These are phyloP conservation scores for Quillaja saponaria DNA, from an alignment of 306 rosid genomes.

Conservation along the genomic window DNA sequence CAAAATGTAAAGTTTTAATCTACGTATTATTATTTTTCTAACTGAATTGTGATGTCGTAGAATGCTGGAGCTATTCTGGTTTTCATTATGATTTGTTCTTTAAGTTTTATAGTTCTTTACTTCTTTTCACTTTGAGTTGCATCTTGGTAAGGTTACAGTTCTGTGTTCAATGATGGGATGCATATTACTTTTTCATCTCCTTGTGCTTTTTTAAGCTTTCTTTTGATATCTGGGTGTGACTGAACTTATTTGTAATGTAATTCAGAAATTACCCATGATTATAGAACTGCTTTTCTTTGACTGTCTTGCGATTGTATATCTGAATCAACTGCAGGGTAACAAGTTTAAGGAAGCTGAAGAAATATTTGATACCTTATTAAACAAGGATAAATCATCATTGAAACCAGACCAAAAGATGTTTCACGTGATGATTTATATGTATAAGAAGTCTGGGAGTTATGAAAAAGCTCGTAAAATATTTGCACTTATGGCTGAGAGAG, in stretches of 20 bases:
- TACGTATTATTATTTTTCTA: too few relatives aligned
- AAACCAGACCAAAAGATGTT: constrained; percentile 93
- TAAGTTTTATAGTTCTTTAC: too few relatives aligned
- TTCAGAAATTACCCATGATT: constrained; percentile 11
- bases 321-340: constrained; percentile 54
- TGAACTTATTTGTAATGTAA: neutral
- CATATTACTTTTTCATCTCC: neutral
- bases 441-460: constrained; percentile 82
- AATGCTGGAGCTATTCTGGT: too few relatives aligned
- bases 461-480: constrained; percentile 84
- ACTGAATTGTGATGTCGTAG: too few relatives aligned
- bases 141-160: neutral
- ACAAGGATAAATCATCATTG: constrained; percentile 61
- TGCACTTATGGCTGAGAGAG: constrained; percentile 70
- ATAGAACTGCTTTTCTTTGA: constrained; percentile 11
- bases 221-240: constrained; percentile 1
- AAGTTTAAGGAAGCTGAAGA: constrained; percentile 90
- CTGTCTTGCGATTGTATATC: constrained; percentile 26
- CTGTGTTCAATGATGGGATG: neutral
- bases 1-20: too few relatives aligned
- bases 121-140: too few relatives aligned
- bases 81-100: too few relatives aligned
- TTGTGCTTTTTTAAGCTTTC: constrained; percentile 8
- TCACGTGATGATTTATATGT: constrained; percentile 95
- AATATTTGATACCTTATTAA: constrained; percentile 62